Base-by-base conservation (phyloP, 2,329 filamentous ascomycete species). In the Neofusicoccum sp. region DNA sequence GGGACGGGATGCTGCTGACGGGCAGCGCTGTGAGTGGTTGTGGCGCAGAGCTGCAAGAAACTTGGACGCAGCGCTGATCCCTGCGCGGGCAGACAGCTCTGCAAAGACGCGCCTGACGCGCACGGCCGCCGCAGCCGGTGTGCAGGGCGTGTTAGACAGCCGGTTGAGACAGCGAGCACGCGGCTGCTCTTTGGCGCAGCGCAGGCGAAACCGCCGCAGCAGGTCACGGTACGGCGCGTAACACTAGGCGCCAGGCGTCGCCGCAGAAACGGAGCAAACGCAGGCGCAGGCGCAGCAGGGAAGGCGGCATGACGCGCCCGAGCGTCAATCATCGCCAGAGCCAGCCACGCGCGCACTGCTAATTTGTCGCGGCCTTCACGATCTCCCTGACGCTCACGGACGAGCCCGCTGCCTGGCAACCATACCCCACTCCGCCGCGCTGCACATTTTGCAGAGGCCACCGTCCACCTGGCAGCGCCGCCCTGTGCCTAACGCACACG, bases 371-470 rank as follows among this genome's bases (percentile, higher is more conserved):
- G 11, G 28, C 52, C 28, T n/a, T 29, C 29, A n/a, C 54, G 8
- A 36, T 36, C 54, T 45, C 41, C 39, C 37, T 31, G 28, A 45
- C 54, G 37, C 31, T 34, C 22, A 31, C 54, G 37, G 50, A 44
- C 52, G 39, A 56, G 29, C 52, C 39, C 43, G 54, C 54, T 44
- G 54, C 54, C 54, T 58, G 33, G 39, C 54, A 58, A 58, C 54
- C 8, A 22, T 22, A 58, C 54, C 54, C 54, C 54, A 58, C 54
- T 28, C 22, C 41, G 54, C 39, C 54, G 6, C n/a, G 41, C 16
- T 34, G 14, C 33, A 45, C 54, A 36, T 58, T 58, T 47, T 45
- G 41, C 54, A 16, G 54, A 44, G 41, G 22, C 54, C 41, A 31
- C 11, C 52, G n/a, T 29, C 54, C 54, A 45, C 31, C 41, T 58